These are phyloP conservation scores for Lycium ferocissimum DNA, from an alignment of 257 asterid species.

Conservation along the genomic window DNA sequence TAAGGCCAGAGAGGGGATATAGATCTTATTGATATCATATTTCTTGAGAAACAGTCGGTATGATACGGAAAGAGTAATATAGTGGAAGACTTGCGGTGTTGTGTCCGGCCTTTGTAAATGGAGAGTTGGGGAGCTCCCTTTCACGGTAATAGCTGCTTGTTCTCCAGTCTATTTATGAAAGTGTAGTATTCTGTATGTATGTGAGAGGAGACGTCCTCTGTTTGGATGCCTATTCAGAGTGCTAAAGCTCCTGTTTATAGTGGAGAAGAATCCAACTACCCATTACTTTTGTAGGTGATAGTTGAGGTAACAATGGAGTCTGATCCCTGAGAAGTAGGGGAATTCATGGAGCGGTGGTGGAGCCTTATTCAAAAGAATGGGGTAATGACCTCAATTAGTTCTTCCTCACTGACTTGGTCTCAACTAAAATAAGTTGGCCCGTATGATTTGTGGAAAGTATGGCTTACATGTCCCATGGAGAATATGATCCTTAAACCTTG, in stretches of 20 bases:
- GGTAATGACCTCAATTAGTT: not conserved
- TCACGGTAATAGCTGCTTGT: not conserved
- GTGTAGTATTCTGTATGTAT: constrained; percentile 1
- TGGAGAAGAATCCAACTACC: not conserved
- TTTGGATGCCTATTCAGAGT: not conserved
- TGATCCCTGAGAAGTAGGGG: not conserved
- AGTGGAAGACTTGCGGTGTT: too few relatives aligned
- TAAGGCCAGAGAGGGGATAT: too few relatives aligned
- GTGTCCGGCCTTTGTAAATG: not conserved
- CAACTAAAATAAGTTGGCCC: not conserved
- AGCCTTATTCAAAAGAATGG: not conserved
- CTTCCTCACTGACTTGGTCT: not conserved
- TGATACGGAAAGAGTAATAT: too few relatives aligned
- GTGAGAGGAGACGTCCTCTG: not conserved
- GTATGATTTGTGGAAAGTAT: not conserved
- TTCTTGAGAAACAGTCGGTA: too few relatives aligned
- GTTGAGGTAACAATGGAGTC: not conserved
- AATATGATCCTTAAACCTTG: not conserved
- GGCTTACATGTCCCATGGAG: not conserved
- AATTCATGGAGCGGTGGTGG: not conserved
- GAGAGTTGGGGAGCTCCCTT: not conserved
- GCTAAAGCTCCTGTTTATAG: not conserved
- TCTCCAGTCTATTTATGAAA: not conserved
- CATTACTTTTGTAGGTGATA: not conserved
- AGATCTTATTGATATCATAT: too few relatives aligned